These are phyloP conservation scores for Trichoderma aggressivum DNA, from an alignment of 2,329 filamentous ascomycete genomes.

Conservation along the genomic window DNA sequence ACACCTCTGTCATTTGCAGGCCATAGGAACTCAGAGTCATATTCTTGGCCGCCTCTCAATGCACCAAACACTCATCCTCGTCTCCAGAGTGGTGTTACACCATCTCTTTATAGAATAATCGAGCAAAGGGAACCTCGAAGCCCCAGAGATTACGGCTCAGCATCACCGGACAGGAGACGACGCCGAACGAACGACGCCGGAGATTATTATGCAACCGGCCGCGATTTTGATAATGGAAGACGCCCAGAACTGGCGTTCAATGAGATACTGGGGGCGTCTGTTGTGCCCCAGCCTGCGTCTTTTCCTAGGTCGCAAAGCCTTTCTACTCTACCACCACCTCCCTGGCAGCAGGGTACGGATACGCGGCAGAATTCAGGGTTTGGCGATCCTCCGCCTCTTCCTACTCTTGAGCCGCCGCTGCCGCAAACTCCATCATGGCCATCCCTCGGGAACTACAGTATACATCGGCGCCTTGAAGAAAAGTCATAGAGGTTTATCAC, in stretches of 20 bases:
- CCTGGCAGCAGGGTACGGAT: constrained; percentile 37
- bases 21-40: constrained; percentile 23
- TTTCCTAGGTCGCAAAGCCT: constrained; percentile 35
- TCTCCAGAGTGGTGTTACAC: constrained; percentile 30
- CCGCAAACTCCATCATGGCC: constrained; percentile 31
- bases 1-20: constrained; percentile 32
- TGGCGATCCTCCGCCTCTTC: constrained; percentile 52
- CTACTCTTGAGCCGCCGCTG: constrained; percentile 48
- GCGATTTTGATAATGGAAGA: constrained; percentile 5
- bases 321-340: constrained; percentile 44
- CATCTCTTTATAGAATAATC: constrained; percentile 25
- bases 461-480: constrained; percentile 24
- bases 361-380: constrained; percentile 46
- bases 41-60: constrained; percentile 22
- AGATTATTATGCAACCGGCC: constrained; percentile 31
- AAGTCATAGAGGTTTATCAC: not conserved
- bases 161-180: constrained; percentile 56
- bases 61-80: constrained; percentile 26
- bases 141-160: constrained; percentile 37
- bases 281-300: constrained; percentile 31
- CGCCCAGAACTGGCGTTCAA: not conserved
- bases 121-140: constrained; percentile 28
- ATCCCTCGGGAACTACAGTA: constrained; percentile 1
- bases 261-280: constrained; percentile 23
- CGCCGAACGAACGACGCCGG: constrained; percentile 53